phyloP scores from a whole-genome alignment of 306 rosid species.

The Corylus heterophylla region DNA sequence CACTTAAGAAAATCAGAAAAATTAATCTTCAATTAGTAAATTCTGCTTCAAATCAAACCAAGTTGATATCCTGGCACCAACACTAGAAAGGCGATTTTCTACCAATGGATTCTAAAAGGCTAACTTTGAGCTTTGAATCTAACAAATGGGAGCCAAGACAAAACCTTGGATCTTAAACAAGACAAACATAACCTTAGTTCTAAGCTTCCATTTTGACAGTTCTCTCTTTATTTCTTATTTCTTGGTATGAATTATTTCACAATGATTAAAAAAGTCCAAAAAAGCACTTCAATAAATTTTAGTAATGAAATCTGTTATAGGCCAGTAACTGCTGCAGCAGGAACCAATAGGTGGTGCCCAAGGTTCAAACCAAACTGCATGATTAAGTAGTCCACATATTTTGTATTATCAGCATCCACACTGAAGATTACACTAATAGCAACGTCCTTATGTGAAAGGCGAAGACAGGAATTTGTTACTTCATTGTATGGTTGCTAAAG shows the following conservation, averaged over 20 bases:
- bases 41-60: neutral
- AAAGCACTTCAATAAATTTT: neutral
- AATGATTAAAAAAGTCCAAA: neutral
- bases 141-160: neutral
- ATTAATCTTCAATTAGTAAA: neutral
- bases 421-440: neutral
- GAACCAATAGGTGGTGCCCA: neutral
- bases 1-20: neutral
- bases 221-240: neutral
- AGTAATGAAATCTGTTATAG: neutral
- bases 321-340: neutral
- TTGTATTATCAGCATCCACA: neutral
- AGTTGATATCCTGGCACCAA: neutral
- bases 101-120: constrained; percentile 1
- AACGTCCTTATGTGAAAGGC: neutral
- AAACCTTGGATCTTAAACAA: neutral
- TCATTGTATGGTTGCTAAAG: neutral
- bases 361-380: neutral
- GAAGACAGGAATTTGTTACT: neutral
- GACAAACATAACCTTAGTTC: neutral
- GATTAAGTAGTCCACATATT: neutral
- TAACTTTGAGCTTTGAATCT: neutral
- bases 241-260: neutral
- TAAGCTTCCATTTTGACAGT: neutral
- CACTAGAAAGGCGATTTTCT: neutral